Evolutionary conservation across 257 asterid genomes (phyloP), one percentile per base, ranked within the genome.

Genomic region (Ballota nigra): DNA sequence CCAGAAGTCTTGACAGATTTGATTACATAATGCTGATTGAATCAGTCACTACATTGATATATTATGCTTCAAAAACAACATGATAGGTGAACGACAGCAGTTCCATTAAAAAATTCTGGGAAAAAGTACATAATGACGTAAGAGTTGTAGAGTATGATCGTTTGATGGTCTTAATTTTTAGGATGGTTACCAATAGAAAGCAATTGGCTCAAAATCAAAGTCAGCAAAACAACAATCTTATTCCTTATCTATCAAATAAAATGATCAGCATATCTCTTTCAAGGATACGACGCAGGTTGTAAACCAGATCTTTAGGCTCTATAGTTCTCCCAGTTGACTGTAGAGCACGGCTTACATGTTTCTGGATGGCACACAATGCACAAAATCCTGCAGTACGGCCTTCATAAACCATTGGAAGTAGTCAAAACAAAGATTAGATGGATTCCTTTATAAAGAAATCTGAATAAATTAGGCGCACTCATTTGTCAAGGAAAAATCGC

Each of bases 251-350:
- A 18, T 31, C 10, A 34, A 72, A 6, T 31, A 74, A n/a, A 56
- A 31, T 20, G 26, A 76, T 49, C 47, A 47, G 13, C 61, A 41
- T 41, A 4, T 49, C 45, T 59, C 63, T 51, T 80, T 29, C 65
- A 58, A 83, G 96, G 96, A 89, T 94, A 91, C 99, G 85, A 3
- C 98, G 87, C 85, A 95, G 79, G 89, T 95, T 92, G 58, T 97
- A 95, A 51, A 95, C 99, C 64, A 95, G 96, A 85, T 95, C 97
- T 79, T 95, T 95, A 57, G 99, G 99, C 73, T 91, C 99, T 45
- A 95, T 72, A 70, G 88, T 88, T 83, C 96, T 92, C 81, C 99
- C 99, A 31, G 92, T 85, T 71, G 99, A 85, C 68, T 92, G 96
- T 24, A 95, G 79, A 77, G 99, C 99, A 79, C 93, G 96, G 83